phyloP scores from a whole-genome alignment of 1,284 basidiomycete species.

The Cryptococcus sp. region DNA sequence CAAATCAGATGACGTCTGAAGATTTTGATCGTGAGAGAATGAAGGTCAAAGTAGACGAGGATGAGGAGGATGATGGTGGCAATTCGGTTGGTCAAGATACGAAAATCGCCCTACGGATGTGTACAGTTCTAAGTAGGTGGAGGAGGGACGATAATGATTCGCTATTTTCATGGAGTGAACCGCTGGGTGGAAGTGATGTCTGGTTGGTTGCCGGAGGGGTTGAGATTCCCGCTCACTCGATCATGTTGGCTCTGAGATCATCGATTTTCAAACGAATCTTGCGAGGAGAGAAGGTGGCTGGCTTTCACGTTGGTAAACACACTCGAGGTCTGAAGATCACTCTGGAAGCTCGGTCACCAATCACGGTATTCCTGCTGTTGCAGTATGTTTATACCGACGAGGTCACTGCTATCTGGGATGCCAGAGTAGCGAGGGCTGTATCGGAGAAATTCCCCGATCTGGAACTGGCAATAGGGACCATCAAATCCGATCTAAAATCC shows the following conservation, averaged over 20 bases:
- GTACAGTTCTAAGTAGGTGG: constrained; percentile 42
- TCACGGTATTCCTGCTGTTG: constrained; percentile 71
- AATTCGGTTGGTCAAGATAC: constrained; percentile 46
- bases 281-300: constrained; percentile 13
- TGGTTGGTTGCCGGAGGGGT: constrained; percentile 30
- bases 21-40: constrained; percentile 29
- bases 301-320: constrained; percentile 7
- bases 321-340: constrained; percentile 10
- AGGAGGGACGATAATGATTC: constrained; percentile 29
- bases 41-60: constrained; percentile 25
- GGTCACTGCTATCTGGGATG: constrained; percentile 78
- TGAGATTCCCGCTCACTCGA: constrained; percentile 42
- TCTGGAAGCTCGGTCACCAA: constrained; percentile 35
- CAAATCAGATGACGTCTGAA: constrained; percentile 40
- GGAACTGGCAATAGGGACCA: constrained; percentile 50
- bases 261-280: constrained; percentile 23
- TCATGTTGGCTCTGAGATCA: constrained; percentile 33
- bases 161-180: constrained; percentile 42
- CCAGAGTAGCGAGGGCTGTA: constrained; percentile 59
- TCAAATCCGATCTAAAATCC: constrained; percentile 62
- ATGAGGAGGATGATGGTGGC: constrained; percentile 43
- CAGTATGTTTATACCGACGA: constrained; percentile 86
- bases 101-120: constrained; percentile 36
- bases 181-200: constrained; percentile 41
- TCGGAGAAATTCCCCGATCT: constrained; percentile 50